A percentile compares a stretch with the other conserved stretches of the same genome.
Conservation (phyloP, 2,329 filamentous ascomycete genomes). For the Beauveria pseudobassiana region DNA sequence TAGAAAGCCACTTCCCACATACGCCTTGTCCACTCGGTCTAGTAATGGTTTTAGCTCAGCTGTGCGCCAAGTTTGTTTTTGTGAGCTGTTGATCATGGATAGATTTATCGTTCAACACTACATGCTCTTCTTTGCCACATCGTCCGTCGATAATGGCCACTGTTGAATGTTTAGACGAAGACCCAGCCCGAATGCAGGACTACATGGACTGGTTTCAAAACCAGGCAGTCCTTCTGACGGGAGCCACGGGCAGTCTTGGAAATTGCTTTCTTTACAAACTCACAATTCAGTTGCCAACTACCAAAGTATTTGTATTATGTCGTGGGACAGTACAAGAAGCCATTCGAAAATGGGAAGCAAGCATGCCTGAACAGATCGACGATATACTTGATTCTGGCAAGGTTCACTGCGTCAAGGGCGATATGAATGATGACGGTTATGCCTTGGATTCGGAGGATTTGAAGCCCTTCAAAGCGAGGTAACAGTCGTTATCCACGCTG, state of each 20-base stretch:
- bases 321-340: neutral
- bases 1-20: too few relatives aligned
- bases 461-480: neutral
- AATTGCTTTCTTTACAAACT: slow-evolving; percentile 1
- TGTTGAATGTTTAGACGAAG: too few relatives aligned
- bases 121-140: too few relatives aligned
- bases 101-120: too few relatives aligned
- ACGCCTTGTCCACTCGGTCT: too few relatives aligned
- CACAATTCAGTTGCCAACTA: neutral
- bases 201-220: neutral
- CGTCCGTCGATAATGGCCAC: too few relatives aligned
- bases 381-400: slow-evolving; percentile 2
- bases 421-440: neutral
- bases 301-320: neutral
- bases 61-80: too few relatives aligned
- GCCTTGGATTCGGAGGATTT: neutral
- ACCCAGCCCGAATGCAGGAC: too few relatives aligned
- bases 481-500: neutral
- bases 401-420: neutral
- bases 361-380: slow-evolving; percentile 2
- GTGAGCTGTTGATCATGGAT: too few relatives aligned
- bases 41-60: too few relatives aligned
- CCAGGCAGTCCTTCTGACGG: neutral
- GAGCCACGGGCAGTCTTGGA: slow-evolving; percentile 2
- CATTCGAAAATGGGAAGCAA: neutral